Conservation (phyloP, 2,329 filamentous ascomycete species). For the Colletotrichum nymphaeae region DNA sequence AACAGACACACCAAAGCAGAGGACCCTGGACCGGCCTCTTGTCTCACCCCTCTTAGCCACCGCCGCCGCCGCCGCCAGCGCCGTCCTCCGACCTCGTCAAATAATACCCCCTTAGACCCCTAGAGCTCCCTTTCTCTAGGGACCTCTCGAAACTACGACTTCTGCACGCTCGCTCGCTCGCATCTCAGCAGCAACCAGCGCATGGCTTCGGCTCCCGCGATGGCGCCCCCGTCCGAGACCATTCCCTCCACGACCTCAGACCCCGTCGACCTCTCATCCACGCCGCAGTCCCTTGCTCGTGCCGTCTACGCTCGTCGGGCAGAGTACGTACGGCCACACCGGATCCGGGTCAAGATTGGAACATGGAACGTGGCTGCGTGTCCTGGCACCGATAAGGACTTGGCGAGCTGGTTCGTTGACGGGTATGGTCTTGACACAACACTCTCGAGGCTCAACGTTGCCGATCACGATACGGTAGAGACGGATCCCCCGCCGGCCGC, state of each 20-base stretch:
- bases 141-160: background rate
- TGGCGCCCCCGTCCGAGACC: slow-evolving; percentile 23
- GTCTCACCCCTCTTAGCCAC: background rate
- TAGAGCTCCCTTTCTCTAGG: background rate
- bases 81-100: background rate
- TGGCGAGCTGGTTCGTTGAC: slow-evolving; percentile 88
- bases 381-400: slow-evolving; percentile 86
- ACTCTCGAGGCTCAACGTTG: slow-evolving; percentile 66
- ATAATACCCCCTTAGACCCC: background rate
- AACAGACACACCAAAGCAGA: background rate
- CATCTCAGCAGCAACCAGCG: background rate
- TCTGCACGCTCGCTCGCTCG: background rate
- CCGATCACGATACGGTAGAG: slow-evolving; percentile 51
- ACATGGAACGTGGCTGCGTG: slow-evolving; percentile 95
- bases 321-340: slow-evolving; percentile 82
- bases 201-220: slow-evolving; percentile 13
- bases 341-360: slow-evolving; percentile 87
- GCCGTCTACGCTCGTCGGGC: slow-evolving; percentile 77
- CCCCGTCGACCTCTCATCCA: slow-evolving; percentile 55
- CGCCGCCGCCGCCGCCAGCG: background rate
- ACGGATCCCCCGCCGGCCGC: slow-evolving; percentile 5
- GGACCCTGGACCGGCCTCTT: background rate
- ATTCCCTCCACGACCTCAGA: slow-evolving; percentile 50
- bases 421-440: slow-evolving; percentile 76
- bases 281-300: slow-evolving; percentile 69